These are phyloP conservation scores for Pichia ethanolica DNA, from an alignment of 805 yeast genomes.

Conservation along the genomic window DNA sequence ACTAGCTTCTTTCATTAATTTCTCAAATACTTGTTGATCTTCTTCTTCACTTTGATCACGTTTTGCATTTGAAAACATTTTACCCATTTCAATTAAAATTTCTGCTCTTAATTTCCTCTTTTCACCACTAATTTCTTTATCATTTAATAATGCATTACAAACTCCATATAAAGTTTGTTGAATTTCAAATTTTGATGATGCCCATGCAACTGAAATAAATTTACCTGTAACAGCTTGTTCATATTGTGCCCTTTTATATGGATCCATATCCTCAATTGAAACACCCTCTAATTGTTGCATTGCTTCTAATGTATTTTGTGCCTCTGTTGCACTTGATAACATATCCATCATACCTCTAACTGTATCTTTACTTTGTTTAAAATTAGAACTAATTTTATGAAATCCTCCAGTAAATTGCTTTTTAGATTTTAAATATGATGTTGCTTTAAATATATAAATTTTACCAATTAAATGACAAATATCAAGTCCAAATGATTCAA, in stretches of 20 bases:
- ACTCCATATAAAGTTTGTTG: constrained; percentile 65
- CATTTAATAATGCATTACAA: constrained; percentile 58
- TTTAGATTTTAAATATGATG: constrained; percentile 58
- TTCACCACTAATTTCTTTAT: constrained; percentile 40
- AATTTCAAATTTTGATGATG: constrained; percentile 72
- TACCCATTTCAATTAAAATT: constrained; percentile 53
- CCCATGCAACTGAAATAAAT: constrained; percentile 80
- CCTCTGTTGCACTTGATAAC: constrained; percentile 67
- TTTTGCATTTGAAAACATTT: constrained; percentile 48
- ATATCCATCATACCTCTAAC: constrained; percentile 67
- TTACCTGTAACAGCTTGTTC: constrained; percentile 73
- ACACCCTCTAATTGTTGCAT: constrained; percentile 50
- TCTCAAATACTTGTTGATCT: constrained; percentile 64
- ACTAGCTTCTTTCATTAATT: constrained; percentile 32
- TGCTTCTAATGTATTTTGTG: constrained; percentile 72
- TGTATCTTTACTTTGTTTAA: constrained; percentile 68
- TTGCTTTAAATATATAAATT: constrained; percentile 58
- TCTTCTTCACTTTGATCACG: constrained; percentile 70
- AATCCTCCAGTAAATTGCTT: constrained; percentile 59
- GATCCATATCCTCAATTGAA: constrained; percentile 36
- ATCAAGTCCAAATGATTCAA: constrained; percentile 82
- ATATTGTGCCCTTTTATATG: constrained; percentile 48
- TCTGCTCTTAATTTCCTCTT: constrained; percentile 55
- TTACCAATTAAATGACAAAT: constrained; percentile 70
- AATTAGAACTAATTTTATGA: constrained; percentile 49